Conservation (phyloP, 176 grass and related monocot genomes). For the Phyllostachys edulis region DNA sequence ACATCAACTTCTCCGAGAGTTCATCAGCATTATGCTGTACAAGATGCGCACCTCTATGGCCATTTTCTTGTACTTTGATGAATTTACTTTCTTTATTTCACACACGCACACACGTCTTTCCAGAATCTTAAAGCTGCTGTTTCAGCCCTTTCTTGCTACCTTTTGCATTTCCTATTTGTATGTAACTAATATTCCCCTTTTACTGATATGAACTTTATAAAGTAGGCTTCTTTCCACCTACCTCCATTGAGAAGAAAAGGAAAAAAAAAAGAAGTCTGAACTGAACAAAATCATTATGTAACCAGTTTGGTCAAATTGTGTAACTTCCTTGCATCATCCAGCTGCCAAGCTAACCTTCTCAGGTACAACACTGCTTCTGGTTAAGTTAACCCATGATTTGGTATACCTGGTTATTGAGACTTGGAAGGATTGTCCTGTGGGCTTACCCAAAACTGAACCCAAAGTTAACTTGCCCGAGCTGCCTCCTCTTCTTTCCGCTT, state of each 20-base stretch:
- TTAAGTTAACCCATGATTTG: slow-evolving; percentile 15
- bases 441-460: not conserved
- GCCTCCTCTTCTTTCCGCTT: not conserved
- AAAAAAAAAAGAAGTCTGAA: not conserved
- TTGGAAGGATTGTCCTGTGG: not conserved
- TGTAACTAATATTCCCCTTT: not conserved
- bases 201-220: not conserved
- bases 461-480: slow-evolving; percentile 26
- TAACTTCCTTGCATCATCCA: not conserved
- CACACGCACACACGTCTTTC: not conserved
- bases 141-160: not conserved
- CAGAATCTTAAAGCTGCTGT: not conserved
- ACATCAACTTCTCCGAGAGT: not conserved
- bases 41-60: not conserved
- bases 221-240: not conserved
- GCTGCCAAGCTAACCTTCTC: not conserved
- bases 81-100: not conserved
- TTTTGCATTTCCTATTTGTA: not conserved
- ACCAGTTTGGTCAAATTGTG: not conserved
- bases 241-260: not conserved
- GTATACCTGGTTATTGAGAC: not conserved
- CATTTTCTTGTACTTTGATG: not conserved
- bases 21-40: not conserved
- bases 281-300: not conserved
- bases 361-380: not conserved